Percentiles rank a stretch among this genome's conserved stretches.
phyloP scores from a whole-genome alignment of 179 eudicot genomes.

The Gypsophila paniculata region DNA sequence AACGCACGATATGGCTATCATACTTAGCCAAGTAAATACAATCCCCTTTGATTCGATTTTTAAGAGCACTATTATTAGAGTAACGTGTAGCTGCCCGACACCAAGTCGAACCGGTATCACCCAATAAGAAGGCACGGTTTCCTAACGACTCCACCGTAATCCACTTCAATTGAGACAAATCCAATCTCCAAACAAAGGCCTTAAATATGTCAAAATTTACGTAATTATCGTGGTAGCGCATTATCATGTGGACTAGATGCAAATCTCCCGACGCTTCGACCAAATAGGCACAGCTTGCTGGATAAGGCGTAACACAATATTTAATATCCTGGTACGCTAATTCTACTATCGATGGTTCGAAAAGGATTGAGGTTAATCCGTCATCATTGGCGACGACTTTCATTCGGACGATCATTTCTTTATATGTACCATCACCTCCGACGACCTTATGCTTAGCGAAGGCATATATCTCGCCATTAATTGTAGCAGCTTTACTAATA shows the following conservation, averaged over 20 bases:
- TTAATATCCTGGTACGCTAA: too few relatives aligned
- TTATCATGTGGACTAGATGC: background rate
- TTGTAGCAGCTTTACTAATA: background rate
- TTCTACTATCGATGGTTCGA: too few relatives aligned
- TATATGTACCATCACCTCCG: too few relatives aligned
- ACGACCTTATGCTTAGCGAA: background rate
- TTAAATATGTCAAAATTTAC: too few relatives aligned
- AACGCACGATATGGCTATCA: background rate
- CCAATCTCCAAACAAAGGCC: too few relatives aligned
- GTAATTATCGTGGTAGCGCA: background rate
- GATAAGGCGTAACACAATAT: too few relatives aligned
- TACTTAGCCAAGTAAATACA: background rate
- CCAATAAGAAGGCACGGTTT: conserved; percentile 2
- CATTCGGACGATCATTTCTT: background rate
- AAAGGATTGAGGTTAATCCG: too few relatives aligned
- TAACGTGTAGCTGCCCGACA: background rate
- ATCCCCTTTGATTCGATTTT: background rate
- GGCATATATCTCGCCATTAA: background rate
- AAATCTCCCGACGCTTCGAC: too few relatives aligned
- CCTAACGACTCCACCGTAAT: too few relatives aligned
- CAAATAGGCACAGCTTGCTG: too few relatives aligned
- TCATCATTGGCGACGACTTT: background rate
- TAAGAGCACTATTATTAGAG: background rate
- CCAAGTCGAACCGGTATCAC: background rate
- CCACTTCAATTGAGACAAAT: too few relatives aligned